Conservation (phyloP, 108 stramenopile genomes). For the Pseudonitzschia multistriata region DNA sequence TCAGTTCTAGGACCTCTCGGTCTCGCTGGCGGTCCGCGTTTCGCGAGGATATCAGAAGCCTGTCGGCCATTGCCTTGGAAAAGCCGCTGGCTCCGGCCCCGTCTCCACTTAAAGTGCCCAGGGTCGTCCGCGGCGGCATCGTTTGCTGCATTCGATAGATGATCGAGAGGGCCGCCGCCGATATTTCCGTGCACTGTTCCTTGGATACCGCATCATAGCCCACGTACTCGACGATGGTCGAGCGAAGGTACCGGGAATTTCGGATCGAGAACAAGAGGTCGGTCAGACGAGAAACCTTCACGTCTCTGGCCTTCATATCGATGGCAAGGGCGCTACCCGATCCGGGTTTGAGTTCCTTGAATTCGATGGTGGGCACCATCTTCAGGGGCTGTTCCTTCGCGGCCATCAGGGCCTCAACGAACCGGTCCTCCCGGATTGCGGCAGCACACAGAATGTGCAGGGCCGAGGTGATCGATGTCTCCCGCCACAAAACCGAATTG, state of each 20-base stretch:
- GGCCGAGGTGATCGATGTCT: constrained; percentile 46
- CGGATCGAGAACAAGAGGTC: constrained; percentile 17
- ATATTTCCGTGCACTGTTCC: constrained; percentile 6
- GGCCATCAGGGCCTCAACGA: constrained; percentile 37
- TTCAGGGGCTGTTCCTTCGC: constrained; percentile 23
- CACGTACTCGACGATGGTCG: constrained; percentile 30
- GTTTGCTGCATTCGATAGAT: constrained; percentile 18
- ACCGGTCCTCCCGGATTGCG: constrained; percentile 59
- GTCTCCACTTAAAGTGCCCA: neutral
- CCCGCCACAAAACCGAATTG: constrained; percentile 58
- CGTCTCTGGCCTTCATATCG: constrained; percentile 21
- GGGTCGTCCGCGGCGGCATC: neutral
- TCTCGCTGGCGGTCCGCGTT: neutral
- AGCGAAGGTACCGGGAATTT: constrained; percentile 14
- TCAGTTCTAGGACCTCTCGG: constrained; percentile 10
- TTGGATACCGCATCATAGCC: constrained; percentile 30
- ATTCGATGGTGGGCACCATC: constrained; percentile 38
- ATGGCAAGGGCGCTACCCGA: constrained; percentile 10
- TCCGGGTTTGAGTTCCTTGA: constrained; percentile 23
- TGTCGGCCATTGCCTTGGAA: constrained; percentile 21
- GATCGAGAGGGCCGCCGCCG: constrained; percentile 14
- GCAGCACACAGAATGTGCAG: constrained; percentile 71
- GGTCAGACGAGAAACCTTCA: constrained; percentile 27
- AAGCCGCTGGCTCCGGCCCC: constrained; percentile 1
- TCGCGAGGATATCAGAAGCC: constrained; percentile 19